These are phyloP conservation scores for Oryza glumipatula DNA, from an alignment of 176 grass and related monocot genomes.

Conservation along the genomic window DNA sequence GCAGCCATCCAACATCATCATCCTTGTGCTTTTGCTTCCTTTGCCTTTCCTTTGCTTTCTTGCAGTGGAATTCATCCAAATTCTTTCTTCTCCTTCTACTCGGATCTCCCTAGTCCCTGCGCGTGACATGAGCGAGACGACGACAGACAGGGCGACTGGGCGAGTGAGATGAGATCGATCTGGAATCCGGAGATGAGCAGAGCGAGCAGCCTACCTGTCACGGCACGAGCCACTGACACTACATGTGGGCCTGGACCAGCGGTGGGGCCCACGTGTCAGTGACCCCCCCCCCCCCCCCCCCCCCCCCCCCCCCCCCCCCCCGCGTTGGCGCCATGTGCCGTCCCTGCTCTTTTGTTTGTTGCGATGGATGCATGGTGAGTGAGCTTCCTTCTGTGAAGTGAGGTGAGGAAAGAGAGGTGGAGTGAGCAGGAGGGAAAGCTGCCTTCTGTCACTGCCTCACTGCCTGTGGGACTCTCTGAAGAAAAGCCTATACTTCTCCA, in stretches of 20 bases:
- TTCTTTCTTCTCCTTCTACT: background rate
- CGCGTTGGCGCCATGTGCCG: conserved; percentile 22
- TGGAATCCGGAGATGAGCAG: background rate
- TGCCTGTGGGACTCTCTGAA: conserved; percentile 14
- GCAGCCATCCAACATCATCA: background rate
- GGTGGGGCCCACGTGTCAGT: conserved; percentile 12
- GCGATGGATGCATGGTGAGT: background rate
- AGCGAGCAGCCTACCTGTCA: conserved; percentile 21
- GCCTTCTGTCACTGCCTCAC: conserved; percentile 18
- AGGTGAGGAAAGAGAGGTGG: conserved; percentile 13
- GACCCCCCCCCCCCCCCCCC: too few species aligned
- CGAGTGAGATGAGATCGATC: conserved; percentile 39
- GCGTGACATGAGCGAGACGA: background rate
- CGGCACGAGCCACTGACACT: conserved; percentile 24
- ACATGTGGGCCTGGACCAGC: background rate
- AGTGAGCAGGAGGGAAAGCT: conserved; percentile 41
- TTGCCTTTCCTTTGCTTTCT: background rate
- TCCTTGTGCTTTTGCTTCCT: too few species aligned
- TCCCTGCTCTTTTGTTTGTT: conserved; percentile 1
- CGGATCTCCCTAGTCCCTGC: too few species aligned
- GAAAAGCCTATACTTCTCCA: background rate
- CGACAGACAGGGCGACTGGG: background rate
- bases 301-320: too few species aligned
- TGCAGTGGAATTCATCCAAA: conserved; percentile 31
- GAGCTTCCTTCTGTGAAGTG: too few species aligned